Base-by-base conservation (phyloP, 2,329 filamentous ascomycete genomes). In the Colletotrichum paranaense region DNA sequence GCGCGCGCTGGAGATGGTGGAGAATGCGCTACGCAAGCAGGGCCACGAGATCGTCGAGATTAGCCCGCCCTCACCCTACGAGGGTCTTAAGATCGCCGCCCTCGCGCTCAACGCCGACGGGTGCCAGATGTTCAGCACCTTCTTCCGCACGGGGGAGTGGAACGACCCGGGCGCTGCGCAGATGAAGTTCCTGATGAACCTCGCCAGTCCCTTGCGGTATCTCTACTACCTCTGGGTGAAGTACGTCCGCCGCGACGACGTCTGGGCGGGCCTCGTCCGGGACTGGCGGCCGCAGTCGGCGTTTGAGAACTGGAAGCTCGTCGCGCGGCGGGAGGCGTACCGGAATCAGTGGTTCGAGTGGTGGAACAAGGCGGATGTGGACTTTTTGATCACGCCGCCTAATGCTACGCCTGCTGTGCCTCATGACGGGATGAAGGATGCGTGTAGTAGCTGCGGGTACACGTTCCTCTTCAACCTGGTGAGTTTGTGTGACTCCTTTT, bases 391-490 rank as follows among this genome's bases (percentile, higher is more conserved):
- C 42, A 91, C 93, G 11, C 93, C 94, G n/a, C 95, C 92, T 0
- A 98, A 98, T 81, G 95, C 95, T 0, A 97, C 95, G 0, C 95
- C 95, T 1, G 95, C 95, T 0, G 90, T 97, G 4, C 95, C 95
- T 1, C 95, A 97, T 80, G 90, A 92, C 59, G 95, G 91, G 0
- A 98, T 98, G 95, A 90, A 91, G 76, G 92, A 96, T 77, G 94
- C 94, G 3, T 91, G 97, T 57, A 93, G 93, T 75, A 94, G 92
- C 76, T 98, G 95, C 78, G 95, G 95, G 1, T 98, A 98, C 80
- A 98, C 95, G 0, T 98, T 98, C 80, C 83, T 98, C 68, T 98
- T 97, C 85, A 98, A 98, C 78, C 76, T 98, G 78, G 92, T 94
- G 84, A 82, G 90, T 84, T 7, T 74, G 68, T 49, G 74, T 26